These are phyloP conservation scores for Auxenochlorella pyrenoidosa DNA, from an alignment of 139 green algal species.

Conservation along the genomic window DNA sequence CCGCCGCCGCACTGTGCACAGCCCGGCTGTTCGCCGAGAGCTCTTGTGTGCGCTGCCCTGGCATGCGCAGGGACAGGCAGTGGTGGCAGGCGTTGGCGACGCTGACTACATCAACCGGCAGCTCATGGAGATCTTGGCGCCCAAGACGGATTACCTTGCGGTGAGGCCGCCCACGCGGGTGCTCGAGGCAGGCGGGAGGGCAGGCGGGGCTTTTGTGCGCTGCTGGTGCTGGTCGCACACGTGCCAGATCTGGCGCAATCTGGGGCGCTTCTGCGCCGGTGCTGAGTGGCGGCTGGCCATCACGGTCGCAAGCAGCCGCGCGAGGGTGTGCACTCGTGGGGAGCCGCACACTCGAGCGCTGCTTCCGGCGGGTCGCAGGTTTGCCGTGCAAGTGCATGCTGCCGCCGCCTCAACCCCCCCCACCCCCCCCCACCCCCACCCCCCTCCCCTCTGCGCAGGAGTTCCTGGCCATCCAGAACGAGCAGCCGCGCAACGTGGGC, in stretches of 20 bases:
- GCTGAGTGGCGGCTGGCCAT: no score
- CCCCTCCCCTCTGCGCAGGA: conserved; percentile 74
- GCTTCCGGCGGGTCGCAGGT: no score
- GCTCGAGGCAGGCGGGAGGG: no score
- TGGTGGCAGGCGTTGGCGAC: conserved; percentile 41
- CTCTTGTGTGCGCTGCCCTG: no score
- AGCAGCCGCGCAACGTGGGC: conserved; percentile 90
- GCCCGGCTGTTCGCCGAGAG: no score
- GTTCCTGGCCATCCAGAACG: conserved; percentile 95
- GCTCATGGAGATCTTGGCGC: conserved; percentile 56
- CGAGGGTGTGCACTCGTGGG: no score
- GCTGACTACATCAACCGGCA: conserved; percentile 42
- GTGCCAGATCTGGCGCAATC: not conserved
- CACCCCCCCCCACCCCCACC: not conserved
- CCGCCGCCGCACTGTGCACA: not conserved
- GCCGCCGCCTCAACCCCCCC: not conserved
- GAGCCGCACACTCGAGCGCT: no score
- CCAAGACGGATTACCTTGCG: conserved; percentile 71
- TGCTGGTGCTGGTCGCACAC: not conserved
- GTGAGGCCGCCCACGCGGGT: conserved; percentile 32
- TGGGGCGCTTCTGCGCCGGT: not conserved
- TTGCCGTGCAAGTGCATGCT: not conserved
- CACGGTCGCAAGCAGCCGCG: not conserved
- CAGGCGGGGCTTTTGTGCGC: not conserved
- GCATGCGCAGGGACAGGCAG: conserved; percentile 33